Conservation (phyloP, 1,139 yeast species). For the Geotrichum klebahnii region DNA sequence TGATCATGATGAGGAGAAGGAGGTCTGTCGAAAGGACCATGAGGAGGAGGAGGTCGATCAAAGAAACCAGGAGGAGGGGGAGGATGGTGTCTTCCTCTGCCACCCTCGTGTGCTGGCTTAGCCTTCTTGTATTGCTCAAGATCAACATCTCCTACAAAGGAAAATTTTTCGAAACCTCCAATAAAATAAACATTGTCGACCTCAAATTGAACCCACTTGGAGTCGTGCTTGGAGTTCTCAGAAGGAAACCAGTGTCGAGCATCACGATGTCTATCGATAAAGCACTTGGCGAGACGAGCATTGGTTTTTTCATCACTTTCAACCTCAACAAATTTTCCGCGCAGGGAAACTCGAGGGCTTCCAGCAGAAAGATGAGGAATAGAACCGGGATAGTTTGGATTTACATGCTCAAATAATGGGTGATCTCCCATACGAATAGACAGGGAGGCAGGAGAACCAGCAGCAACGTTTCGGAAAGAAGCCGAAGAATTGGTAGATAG, state of each 20-base stretch:
- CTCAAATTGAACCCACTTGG: slow-evolving; percentile 59
- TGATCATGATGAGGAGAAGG: too few relatives aligned
- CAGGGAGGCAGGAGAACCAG: slow-evolving; percentile 55
- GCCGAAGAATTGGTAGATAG: slow-evolving; percentile 63
- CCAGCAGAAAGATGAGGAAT: slow-evolving; percentile 55
- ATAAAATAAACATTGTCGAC: slow-evolving; percentile 59
- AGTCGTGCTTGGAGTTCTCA: slow-evolving; percentile 52
- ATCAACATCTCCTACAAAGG: slow-evolving; percentile 65
- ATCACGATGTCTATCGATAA: slow-evolving; percentile 61
- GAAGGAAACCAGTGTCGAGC: slow-evolving; percentile 70
- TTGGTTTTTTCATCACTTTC: slow-evolving; percentile 39
- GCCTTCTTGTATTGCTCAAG: slow-evolving; percentile 53
- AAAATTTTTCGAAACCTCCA: slow-evolving; percentile 78
- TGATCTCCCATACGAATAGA: slow-evolving; percentile 65
- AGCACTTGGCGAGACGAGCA: slow-evolving; percentile 47
- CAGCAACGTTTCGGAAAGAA: slow-evolving; percentile 51
- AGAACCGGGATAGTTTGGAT: slow-evolving; percentile 53
- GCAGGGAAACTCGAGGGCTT: slow-evolving; percentile 58
- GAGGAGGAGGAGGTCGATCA: too few relatives aligned
- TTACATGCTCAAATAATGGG: slow-evolving; percentile 44
- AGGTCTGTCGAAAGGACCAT: too few relatives aligned
- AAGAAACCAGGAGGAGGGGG: too few relatives aligned
- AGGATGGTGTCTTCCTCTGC: too few relatives aligned
- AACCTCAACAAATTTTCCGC: slow-evolving; percentile 48
- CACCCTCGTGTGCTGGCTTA: too few relatives aligned